phyloP scores from a whole-genome alignment of 805 yeast genomes.

The Wickerhamiella slavikovae region DNA sequence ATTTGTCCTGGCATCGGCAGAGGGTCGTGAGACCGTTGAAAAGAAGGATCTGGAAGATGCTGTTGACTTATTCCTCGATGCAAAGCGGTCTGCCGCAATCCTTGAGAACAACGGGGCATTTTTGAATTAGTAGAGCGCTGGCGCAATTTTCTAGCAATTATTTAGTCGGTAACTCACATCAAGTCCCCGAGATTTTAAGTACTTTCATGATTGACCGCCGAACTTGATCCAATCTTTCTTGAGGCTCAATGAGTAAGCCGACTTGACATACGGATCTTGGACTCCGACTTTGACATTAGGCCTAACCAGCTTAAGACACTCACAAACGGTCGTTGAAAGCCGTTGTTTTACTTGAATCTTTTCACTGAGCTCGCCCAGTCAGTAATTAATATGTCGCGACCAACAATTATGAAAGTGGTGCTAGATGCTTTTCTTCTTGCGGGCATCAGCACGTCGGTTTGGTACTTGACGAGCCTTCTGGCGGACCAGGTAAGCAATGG shows the following conservation, averaged over 20 bases:
- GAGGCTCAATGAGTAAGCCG: too few species aligned
- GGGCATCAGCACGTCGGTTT: slow-evolving; percentile 52
- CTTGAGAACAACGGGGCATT: slow-evolving; percentile 20
- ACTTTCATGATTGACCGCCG: too few species aligned
- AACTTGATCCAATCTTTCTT: too few species aligned
- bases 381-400: not conserved
- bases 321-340: too few species aligned
- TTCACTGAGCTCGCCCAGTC: not conserved
- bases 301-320: too few species aligned
- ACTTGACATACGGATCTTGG: too few species aligned
- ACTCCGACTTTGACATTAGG: too few species aligned
- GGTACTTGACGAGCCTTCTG: slow-evolving; percentile 33
- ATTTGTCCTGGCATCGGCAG: slow-evolving; percentile 56
- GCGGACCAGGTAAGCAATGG: slow-evolving; percentile 25
- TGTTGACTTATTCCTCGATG: slow-evolving; percentile 64
- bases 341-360: too few species aligned
- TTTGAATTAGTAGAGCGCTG: not conserved
- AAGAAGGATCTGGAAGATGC: slow-evolving; percentile 68
- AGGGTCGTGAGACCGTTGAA: slow-evolving; percentile 47
- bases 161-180: too few species aligned
- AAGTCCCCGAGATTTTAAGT: too few species aligned
- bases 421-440: slow-evolving; percentile 29
- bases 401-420: slow-evolving; percentile 4
- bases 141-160: too few species aligned
- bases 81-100: slow-evolving; percentile 56